These are phyloP conservation scores for Staphylotrichum tortipilum DNA, from an alignment of 495 filamentous ascomycete genomes.

Conservation along the genomic window DNA sequence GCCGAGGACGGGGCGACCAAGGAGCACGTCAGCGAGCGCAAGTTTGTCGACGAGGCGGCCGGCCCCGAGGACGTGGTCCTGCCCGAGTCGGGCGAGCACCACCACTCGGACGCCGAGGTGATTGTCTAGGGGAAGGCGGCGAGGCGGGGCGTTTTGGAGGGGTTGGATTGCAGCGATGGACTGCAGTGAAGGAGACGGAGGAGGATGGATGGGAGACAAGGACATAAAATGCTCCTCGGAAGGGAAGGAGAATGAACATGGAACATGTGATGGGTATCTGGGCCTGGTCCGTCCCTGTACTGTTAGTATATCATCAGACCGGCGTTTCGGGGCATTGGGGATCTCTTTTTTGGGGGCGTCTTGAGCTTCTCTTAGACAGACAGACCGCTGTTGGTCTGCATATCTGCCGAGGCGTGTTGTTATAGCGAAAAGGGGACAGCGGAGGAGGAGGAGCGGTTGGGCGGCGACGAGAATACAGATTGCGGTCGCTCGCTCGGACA, in stretches of 20 bases:
- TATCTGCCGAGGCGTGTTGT: no score
- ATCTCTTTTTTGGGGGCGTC: not conserved
- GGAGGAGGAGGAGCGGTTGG: not conserved
- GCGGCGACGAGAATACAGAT: slow-evolving; percentile 3
- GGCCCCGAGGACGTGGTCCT: slow-evolving; percentile 69
- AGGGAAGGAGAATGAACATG: not conserved
- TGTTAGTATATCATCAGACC: slow-evolving; percentile 12
- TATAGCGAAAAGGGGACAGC: not conserved
- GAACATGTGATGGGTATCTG: slow-evolving; percentile 1
- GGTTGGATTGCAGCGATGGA: not conserved
- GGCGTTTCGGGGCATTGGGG: slow-evolving; percentile 12
- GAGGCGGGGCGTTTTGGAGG: not conserved
- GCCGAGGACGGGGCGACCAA: slow-evolving; percentile 47
- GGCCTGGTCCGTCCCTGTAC: slow-evolving; percentile 14
- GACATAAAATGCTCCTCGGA: not conserved
- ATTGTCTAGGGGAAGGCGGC: slow-evolving; percentile 15
- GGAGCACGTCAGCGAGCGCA: slow-evolving; percentile 79
- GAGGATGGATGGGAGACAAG: not conserved
- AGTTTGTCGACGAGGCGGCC: slow-evolving; percentile 66
- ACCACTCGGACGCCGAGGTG: slow-evolving; percentile 20
- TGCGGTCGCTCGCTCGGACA: slow-evolving; percentile 1
- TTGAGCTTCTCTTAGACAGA: slow-evolving; percentile 1
- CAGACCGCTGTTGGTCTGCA: no score
- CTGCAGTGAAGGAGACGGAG: not conserved
- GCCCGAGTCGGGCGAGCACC: slow-evolving; percentile 41